Conservation (phyloP, 2,329 filamentous ascomycete genomes). For the Thelonectria olida region DNA sequence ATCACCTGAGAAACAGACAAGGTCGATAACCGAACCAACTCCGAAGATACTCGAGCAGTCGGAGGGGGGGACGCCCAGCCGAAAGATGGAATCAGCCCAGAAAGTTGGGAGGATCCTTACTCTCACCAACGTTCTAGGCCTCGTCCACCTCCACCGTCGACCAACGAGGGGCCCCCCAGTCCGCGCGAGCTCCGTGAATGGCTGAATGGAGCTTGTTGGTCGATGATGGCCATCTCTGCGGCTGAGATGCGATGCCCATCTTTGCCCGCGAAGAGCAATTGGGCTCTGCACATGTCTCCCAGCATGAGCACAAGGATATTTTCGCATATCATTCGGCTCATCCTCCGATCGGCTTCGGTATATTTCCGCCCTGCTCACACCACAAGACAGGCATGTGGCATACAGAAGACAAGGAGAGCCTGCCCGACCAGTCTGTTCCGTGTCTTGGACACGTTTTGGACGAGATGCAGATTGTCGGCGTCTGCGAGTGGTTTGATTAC, state of each 20-base stretch:
- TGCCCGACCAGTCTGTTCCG: background rate
- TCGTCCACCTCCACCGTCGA: background rate
- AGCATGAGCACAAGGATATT: background rate
- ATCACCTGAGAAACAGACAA: background rate
- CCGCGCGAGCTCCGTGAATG: conserved; percentile 4
- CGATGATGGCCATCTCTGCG: background rate
- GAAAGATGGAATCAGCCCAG: background rate
- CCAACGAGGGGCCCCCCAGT: background rate
- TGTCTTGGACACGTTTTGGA: background rate
- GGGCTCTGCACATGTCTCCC: background rate
- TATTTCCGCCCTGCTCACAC: conserved; percentile 9
- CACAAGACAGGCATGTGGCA: background rate
- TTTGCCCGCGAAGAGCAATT: background rate
- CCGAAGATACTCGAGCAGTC: background rate
- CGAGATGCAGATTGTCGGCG: background rate
- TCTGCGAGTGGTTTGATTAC: no score
- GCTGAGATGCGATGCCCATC: conserved; percentile 3
- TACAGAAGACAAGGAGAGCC: no score
- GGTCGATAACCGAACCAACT: background rate
- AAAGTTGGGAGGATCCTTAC: background rate
- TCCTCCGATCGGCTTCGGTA: conserved; percentile 2
- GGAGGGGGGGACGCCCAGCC: background rate
- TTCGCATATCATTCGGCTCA: conserved; percentile 6
- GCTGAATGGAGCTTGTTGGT: background rate
- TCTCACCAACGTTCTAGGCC: background rate